Conservation (phyloP, 1,139 yeast species). For the Suhomyces wounanorum region DNA sequence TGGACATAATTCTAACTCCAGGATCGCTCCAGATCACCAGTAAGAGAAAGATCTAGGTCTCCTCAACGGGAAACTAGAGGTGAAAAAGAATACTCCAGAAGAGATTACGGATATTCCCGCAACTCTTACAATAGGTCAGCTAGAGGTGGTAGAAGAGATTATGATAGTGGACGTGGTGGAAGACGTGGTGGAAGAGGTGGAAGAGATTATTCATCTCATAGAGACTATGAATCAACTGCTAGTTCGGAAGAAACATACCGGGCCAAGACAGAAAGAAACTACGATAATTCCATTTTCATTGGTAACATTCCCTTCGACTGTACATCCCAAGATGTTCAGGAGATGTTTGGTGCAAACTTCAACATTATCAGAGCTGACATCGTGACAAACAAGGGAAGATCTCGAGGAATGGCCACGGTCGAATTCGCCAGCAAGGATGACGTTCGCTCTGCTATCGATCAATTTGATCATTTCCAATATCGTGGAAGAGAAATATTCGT, state of each 20-base stretch:
- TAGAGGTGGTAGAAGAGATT: slow-evolving; percentile 20
- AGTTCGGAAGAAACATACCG: slow-evolving; percentile 35
- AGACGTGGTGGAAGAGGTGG: slow-evolving; percentile 23
- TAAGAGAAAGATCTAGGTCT: slow-evolving; percentile 43
- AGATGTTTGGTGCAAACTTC: slow-evolving; percentile 63
- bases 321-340: slow-evolving; percentile 60
- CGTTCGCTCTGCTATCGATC: slow-evolving; percentile 73
- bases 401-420: slow-evolving; percentile 92
- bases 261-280: slow-evolving; percentile 59
- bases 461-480: slow-evolving; percentile 66
- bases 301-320: slow-evolving; percentile 74
- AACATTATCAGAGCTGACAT: slow-evolving; percentile 84
- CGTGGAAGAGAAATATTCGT: slow-evolving; percentile 86
- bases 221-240: slow-evolving; percentile 27
- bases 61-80: slow-evolving; percentile 20
- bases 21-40: slow-evolving; percentile 54
- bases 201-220: slow-evolving; percentile 26
- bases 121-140: slow-evolving; percentile 20
- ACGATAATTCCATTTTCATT: slow-evolving; percentile 67
- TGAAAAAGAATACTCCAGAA: slow-evolving; percentile 21
- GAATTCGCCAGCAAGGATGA: slow-evolving; percentile 72
- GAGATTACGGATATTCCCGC: slow-evolving; percentile 29
- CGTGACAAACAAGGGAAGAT: slow-evolving; percentile 78
- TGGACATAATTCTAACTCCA: slow-evolving; percentile 15
- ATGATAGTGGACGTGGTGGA: slow-evolving; percentile 22